These are phyloP conservation scores for Camellia japonica DNA, from an alignment of 148 eudicot genomes.

Conservation along the genomic window DNA sequence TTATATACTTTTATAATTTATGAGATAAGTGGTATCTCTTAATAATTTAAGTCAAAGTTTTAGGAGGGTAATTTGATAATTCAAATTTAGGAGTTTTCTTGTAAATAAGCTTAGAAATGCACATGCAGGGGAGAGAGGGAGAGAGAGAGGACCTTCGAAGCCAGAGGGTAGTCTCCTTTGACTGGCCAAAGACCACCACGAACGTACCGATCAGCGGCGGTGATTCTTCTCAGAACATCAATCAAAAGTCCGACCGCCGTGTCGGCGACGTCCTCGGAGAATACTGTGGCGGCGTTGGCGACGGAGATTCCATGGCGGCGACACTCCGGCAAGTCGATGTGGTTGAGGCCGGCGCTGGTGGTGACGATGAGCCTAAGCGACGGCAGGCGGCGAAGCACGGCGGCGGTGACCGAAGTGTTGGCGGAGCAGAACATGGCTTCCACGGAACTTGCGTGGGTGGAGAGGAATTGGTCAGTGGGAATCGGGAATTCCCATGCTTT, in stretches of 20 bases:
- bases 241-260: constrained; percentile 53
- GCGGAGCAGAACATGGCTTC: constrained; percentile 33
- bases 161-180: constrained; percentile 32
- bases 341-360: constrained; percentile 58
- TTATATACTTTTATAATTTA: too few species aligned
- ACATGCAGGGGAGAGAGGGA: not conserved
- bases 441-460: constrained; percentile 25
- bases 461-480: constrained; percentile 28
- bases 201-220: constrained; percentile 53
- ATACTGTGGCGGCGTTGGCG: constrained; percentile 36
- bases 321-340: constrained; percentile 66
- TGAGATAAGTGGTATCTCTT: too few species aligned
- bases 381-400: constrained; percentile 44
- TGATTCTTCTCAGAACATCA: constrained; percentile 59
- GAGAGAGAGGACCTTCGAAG: constrained; percentile 28
- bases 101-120: too few species aligned
- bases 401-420: constrained; percentile 21
- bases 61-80: too few species aligned
- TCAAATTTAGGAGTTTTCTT: too few species aligned
- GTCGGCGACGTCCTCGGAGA: constrained; percentile 65
- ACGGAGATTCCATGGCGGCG: constrained; percentile 61
- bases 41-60: too few species aligned
- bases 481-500: constrained; percentile 48
- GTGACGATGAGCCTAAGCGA: constrained; percentile 54
- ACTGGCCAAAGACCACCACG: constrained; percentile 46